A percentile compares a stretch with the other conserved stretches of the same genome.
phyloP scores from a whole-genome alignment of 768 basidiomycete genomes.

The Tephrocybe sp. region DNA sequence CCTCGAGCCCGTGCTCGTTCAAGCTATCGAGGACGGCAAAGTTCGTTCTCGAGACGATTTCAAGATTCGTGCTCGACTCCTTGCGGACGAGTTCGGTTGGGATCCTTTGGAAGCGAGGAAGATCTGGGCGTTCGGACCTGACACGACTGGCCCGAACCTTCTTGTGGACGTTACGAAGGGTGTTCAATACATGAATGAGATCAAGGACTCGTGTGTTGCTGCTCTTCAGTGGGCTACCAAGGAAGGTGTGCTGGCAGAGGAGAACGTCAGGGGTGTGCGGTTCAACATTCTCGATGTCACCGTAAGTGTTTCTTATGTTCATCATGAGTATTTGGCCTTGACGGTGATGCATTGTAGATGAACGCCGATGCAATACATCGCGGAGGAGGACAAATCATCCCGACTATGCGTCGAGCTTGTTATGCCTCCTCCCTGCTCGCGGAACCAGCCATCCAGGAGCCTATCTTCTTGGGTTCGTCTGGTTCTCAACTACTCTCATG shows the following conservation, averaged over 20 bases:
- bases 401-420: constrained; percentile 90
- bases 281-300: constrained; percentile 94
- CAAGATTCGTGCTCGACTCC: constrained; percentile 89
- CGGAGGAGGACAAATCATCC: constrained; percentile 98
- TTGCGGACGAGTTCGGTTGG: constrained; percentile 96
- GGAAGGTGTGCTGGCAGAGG: constrained; percentile 93
- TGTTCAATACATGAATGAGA: constrained; percentile 97
- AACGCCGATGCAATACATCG: constrained; percentile 99
- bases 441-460: constrained; percentile 88
- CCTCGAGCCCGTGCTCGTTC: constrained; percentile 86
- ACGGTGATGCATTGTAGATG: constrained; percentile 46
- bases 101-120: constrained; percentile 97
- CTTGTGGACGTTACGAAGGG: constrained; percentile 97
- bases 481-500: not conserved
- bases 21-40: constrained; percentile 84
- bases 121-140: constrained; percentile 99
- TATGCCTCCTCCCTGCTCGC: constrained; percentile 95
- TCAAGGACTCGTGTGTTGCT: constrained; percentile 98
- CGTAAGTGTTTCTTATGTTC: constrained; percentile 38
- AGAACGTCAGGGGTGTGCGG: constrained; percentile 97
- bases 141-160: constrained; percentile 93
- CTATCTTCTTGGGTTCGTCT: constrained; percentile 79
- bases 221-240: constrained; percentile 99
- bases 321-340: not conserved
- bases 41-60: constrained; percentile 91